Evolutionary conservation across 2,329 filamentous ascomycete genomes (phyloP), one percentile per base, ranked within the genome.

Genomic region (Basipetospora chlamydospora): DNA sequence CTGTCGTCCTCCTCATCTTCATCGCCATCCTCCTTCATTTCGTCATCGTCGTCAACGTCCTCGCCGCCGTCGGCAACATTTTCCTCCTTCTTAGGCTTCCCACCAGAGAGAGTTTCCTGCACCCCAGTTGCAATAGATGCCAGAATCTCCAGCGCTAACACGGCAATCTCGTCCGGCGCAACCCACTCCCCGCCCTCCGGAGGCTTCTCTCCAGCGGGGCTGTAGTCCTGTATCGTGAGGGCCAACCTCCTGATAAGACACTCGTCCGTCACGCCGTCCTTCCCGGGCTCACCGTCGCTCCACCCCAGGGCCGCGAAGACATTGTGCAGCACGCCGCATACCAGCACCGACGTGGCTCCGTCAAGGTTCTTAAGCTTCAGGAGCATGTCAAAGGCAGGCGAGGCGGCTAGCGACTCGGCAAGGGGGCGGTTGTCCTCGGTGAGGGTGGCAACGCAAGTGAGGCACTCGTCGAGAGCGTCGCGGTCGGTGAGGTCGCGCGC

Each of bases 51-150:
- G 3, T 49, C 54, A 54, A 59, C 60, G 7, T 56, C 54, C 28
- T 60, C 51, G 13, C 55, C 54, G 3, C 59, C 57, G 7, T 59
- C 56, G 17, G 52, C 50, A 16, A 60, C 50, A 0, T 55, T 61
- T 15, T 59, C 58, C 45, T 57, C 53, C 36, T 59, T 55, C 21
- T 56, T 50, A 12, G 53, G 56, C 26, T 32, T 28, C 22, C 41
- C 39, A 13, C 56, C 60, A 40, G 64, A 62, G 28, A 70, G 49
- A 5, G 66, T 63, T 23, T 64, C 59, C 46, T 70, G 66, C 10
- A 79, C 56, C 31, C 60, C 63, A 3, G 73, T 77, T 28, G 73
- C 73, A 32, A 80, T 78, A 6, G 73, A 73, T 4, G 73, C 75
- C 0, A 78, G 58, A 12, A 75, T 69, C 51, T 80, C 73, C 0